These are phyloP conservation scores for Wickerhamiella domercqiae DNA, from an alignment of 805 yeast species.

Conservation along the genomic window DNA sequence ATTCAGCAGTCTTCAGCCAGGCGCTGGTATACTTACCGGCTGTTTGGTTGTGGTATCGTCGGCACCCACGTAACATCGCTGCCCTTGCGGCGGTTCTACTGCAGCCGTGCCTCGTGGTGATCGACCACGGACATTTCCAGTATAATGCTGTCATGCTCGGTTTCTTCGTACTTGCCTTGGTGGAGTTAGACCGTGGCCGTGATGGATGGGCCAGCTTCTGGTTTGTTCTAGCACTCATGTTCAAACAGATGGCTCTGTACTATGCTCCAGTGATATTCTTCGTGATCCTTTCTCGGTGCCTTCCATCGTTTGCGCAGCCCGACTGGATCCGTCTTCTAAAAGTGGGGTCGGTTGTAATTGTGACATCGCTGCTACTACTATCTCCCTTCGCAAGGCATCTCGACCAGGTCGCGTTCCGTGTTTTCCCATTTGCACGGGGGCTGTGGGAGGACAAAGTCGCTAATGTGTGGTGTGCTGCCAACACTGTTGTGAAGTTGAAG, in stretches of 20 bases:
- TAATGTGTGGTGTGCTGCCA: conserved; percentile 93
- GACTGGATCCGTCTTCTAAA: conserved; percentile 31
- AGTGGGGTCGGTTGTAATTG: conserved; percentile 48
- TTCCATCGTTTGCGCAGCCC: conserved; percentile 22
- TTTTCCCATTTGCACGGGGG: conserved; percentile 88
- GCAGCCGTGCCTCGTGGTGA: conserved; percentile 67
- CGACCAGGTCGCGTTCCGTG: conserved; percentile 43
- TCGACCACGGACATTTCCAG: conserved; percentile 97
- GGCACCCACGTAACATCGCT: neutral
- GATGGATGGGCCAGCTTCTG: conserved; percentile 54
- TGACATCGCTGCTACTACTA: conserved; percentile 36
- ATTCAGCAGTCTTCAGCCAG: conserved; percentile 65
- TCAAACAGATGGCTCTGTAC: conserved; percentile 92
- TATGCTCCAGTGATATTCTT: conserved; percentile 82
- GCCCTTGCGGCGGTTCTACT: conserved; percentile 65
- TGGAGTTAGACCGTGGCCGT: conserved; percentile 43
- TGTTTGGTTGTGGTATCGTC: conserved; percentile 27
- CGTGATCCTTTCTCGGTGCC: conserved; percentile 49
- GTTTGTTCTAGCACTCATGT: conserved; percentile 63
- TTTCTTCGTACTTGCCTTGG: conserved; percentile 51
- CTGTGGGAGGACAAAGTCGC: conserved; percentile 96
- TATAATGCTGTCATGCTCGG: conserved; percentile 93
- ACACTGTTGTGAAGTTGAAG: conserved; percentile 59
- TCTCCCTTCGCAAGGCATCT: conserved; percentile 47
- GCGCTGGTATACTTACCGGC: conserved; percentile 64